These are phyloP conservation scores for Stagonosporopsis chrysanthemi DNA, from an alignment of 2,329 filamentous ascomycete genomes.

Conservation along the genomic window DNA sequence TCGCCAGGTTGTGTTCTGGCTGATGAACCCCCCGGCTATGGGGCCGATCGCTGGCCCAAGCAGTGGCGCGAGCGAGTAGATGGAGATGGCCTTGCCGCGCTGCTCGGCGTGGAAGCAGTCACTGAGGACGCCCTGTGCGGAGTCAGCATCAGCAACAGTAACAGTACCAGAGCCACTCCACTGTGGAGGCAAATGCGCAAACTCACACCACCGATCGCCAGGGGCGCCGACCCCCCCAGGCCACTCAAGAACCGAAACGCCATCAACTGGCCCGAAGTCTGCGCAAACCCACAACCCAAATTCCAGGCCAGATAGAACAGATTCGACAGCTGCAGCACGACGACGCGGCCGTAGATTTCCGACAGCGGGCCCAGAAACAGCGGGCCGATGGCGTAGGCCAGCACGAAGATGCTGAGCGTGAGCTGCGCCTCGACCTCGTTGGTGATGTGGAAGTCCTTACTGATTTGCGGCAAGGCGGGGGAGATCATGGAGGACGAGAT, in stretches of 20 bases:
- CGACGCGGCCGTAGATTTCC: slow-evolving; percentile 50
- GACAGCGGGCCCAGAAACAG: slow-evolving; percentile 49
- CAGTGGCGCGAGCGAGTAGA: slow-evolving; percentile 70
- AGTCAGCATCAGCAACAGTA: neutral
- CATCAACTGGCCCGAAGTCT: slow-evolving; percentile 44
- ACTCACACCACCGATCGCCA: slow-evolving; percentile 49
- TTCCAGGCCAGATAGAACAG: slow-evolving; percentile 52
- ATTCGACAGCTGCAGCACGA: slow-evolving; percentile 49
- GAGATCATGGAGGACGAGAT: slow-evolving; percentile 52
- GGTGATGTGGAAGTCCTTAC: slow-evolving; percentile 45
- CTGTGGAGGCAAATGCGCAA: rapidly evolving
- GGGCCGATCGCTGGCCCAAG: slow-evolving; percentile 72
- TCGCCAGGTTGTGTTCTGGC: slow-evolving; percentile 70
- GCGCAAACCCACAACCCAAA: slow-evolving; percentile 50
- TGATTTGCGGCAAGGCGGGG: slow-evolving; percentile 45
- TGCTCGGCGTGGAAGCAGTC: slow-evolving; percentile 69
- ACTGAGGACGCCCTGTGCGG: slow-evolving; percentile 48
- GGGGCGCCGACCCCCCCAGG: slow-evolving; percentile 48
- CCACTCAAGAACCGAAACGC: slow-evolving; percentile 50
- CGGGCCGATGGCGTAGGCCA: slow-evolving; percentile 52
- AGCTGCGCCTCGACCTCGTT: slow-evolving; percentile 42
- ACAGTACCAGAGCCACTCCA: no score
- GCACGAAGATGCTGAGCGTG: slow-evolving; percentile 50
- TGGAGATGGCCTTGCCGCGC: slow-evolving; percentile 67
- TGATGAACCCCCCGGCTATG: slow-evolving; percentile 70